Evolutionary conservation across 1,139 yeast genomes (phyloP).

Genomic region (Geotrichum reessii): DNA sequence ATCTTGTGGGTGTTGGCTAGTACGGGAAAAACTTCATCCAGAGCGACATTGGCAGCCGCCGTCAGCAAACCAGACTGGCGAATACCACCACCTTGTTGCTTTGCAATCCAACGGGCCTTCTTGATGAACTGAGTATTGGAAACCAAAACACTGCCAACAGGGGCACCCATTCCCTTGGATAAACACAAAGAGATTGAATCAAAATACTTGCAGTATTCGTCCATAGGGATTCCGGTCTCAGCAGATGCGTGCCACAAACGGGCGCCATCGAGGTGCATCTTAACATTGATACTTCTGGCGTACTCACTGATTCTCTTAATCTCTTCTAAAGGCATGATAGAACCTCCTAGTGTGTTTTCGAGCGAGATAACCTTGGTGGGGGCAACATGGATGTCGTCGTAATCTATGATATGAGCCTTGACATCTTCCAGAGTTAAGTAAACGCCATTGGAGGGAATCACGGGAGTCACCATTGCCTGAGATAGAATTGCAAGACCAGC

Average conservation of each 20-base stretch:
- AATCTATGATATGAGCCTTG: constrained; percentile 56
- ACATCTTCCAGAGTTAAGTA: constrained; percentile 80
- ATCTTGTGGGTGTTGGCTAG: constrained; percentile 58
- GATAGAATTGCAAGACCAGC: constrained; percentile 86
- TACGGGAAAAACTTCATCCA: constrained; percentile 64
- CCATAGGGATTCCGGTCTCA: constrained; percentile 62
- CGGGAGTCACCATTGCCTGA: constrained; percentile 89
- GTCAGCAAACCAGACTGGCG: constrained; percentile 85
- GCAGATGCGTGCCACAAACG: constrained; percentile 86
- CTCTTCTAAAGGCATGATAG: constrained; percentile 75
- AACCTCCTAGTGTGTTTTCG: constrained; percentile 86
- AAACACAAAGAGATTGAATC: constrained; percentile 87
- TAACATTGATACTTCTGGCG: constrained; percentile 58
- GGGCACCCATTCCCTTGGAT: constrained; percentile 91
- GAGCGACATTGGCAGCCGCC: constrained; percentile 72
- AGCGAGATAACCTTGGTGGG: constrained; percentile 81
- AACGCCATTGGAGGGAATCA: constrained; percentile 64
- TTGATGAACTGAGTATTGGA: constrained; percentile 56
- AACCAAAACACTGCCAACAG: constrained; percentile 85
- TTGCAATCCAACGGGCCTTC: constrained; percentile 80
- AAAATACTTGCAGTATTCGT: constrained; percentile 70
- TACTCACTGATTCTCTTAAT: constrained; percentile 64
- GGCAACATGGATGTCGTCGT: constrained; percentile 81
- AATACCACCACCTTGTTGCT: constrained; percentile 93
- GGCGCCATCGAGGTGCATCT: constrained; percentile 91